phyloP scores from a whole-genome alignment of 2,329 filamentous ascomycete species.

The Sphaerulina vaccinii region DNA sequence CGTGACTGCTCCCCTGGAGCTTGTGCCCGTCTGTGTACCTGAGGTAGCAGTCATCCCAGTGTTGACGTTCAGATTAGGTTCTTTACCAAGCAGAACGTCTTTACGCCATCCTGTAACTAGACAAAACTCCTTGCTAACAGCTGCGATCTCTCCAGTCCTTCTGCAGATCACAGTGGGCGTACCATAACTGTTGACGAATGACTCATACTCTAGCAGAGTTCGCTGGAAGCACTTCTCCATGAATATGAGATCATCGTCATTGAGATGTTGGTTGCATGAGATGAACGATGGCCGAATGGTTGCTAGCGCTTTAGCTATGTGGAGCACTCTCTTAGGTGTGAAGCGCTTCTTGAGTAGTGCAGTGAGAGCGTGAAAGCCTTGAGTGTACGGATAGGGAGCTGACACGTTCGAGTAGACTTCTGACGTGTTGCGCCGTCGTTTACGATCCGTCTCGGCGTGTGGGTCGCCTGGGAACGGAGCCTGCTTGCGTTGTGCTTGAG shows the following conservation, averaged over 20 bases:
- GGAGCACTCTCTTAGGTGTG: conserved; percentile 70
- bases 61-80: conserved; percentile 85
- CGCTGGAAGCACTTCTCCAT: conserved; percentile 98
- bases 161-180: conserved; percentile 90
- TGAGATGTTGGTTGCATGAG: conserved; percentile 84
- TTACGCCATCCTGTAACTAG: conserved; percentile 93
- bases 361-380: conserved; percentile 85
- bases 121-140: conserved; percentile 95
- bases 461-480: conserved; percentile 33
- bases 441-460: conserved; percentile 37
- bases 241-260: conserved; percentile 85
- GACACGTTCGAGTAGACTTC: conserved; percentile 86
- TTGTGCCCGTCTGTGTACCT: conserved; percentile 43
- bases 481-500: conserved; percentile 35
- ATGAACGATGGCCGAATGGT: conserved; percentile 93
- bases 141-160: conserved; percentile 89
- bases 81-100: conserved; percentile 81
- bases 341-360: conserved; percentile 77
- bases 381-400: conserved; percentile 87
- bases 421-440: conserved; percentile 68
- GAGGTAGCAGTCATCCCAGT: conserved; percentile 54
- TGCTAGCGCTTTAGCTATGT: conserved; percentile 82
- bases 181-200: conserved; percentile 82
- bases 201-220: conserved; percentile 87
- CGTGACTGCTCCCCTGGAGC: conserved; percentile 49